Percentiles rank a stretch among this genome's conserved stretches.
phyloP scores from a whole-genome alignment of 2,329 filamentous ascomycete genomes.

The Phyllachora maydis region DNA sequence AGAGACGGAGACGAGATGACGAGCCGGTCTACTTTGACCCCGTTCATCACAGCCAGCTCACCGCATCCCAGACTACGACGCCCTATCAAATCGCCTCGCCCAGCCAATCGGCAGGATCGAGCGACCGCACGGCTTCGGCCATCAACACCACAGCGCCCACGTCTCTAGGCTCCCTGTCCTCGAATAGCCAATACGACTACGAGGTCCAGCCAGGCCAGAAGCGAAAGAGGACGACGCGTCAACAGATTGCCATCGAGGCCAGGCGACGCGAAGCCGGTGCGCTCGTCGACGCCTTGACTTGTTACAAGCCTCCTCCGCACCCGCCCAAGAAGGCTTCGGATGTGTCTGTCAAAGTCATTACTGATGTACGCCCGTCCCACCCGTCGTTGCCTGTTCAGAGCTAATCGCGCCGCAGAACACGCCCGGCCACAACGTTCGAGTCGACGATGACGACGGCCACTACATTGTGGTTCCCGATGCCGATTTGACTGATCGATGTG shows the following conservation, averaged over 20 bases:
- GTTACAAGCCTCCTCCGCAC: slow-evolving; percentile 70
- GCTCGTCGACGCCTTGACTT: slow-evolving; percentile 50
- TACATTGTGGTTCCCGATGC: slow-evolving; percentile 84
- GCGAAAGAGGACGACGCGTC: slow-evolving; percentile 63
- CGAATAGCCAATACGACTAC: slow-evolving; percentile 41
- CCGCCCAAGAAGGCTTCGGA: slow-evolving; percentile 82
- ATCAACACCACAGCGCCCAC: slow-evolving; percentile 78
- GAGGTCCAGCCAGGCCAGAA: slow-evolving; percentile 60
- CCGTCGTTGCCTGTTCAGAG: slow-evolving; percentile 3
- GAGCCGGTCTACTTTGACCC: slow-evolving; percentile 41
- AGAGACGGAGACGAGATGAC: slow-evolving; percentile 51
- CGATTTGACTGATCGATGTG: slow-evolving; percentile 76
- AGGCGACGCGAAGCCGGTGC: slow-evolving; percentile 53
- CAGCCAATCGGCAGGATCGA: slow-evolving; percentile 55
- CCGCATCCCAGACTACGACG: slow-evolving; percentile 50
- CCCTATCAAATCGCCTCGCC: too few relatives aligned
- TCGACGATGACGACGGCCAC: slow-evolving; percentile 92
- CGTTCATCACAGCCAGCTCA: slow-evolving; percentile 48
- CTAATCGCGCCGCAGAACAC: slow-evolving; percentile 1
- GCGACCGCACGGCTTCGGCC: slow-evolving; percentile 62
- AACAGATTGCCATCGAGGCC: slow-evolving; percentile 64
- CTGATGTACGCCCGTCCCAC: slow-evolving; percentile 31
- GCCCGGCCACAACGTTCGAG: too few relatives aligned
- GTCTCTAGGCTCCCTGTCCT: slow-evolving; percentile 53
- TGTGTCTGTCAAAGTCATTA: slow-evolving; percentile 40